A percentile compares a stretch with the other conserved stretches of the same genome.
Evolutionary conservation across 179 eudicot genomes (phyloP).

Genomic region (Vitellaria paradoxa): DNA sequence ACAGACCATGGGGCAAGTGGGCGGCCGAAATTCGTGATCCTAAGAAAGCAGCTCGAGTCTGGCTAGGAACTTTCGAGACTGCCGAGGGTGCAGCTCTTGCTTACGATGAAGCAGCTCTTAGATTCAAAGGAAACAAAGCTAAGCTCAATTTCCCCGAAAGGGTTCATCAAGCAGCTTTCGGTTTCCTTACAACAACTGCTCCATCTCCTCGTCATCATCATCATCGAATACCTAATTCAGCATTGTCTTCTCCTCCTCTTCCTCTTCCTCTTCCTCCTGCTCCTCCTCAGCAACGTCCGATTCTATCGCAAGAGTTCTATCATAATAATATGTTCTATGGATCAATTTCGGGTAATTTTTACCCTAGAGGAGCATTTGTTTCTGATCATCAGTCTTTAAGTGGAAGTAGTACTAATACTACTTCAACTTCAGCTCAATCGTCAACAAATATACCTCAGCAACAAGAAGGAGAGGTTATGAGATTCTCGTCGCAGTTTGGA

Average conservation of each 20-base stretch:
- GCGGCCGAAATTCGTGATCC: conserved; percentile 49
- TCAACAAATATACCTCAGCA: conserved; percentile 5
- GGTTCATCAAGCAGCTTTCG: conserved; percentile 21
- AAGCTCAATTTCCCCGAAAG: conserved; percentile 51
- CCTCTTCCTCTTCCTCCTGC: conserved; percentile 13
- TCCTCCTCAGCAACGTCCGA: neutral
- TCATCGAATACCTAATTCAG: conserved; percentile 5
- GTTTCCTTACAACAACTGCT: conserved; percentile 22
- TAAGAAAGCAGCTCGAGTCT: conserved; percentile 41
- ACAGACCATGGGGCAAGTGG: conserved; percentile 50
- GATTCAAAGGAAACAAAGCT: conserved; percentile 46
- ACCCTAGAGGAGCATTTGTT: conserved; percentile 8
- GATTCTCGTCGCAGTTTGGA: neutral
- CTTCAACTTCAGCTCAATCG: neutral
- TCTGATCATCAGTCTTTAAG: neutral
- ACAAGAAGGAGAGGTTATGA: neutral
- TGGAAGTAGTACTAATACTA: neutral
- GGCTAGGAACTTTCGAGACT: conserved; percentile 39
- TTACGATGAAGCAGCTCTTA: conserved; percentile 46
- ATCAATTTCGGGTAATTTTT: neutral
- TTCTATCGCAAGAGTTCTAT: neutral
- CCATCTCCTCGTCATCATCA: conserved; percentile 19
- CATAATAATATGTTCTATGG: neutral
- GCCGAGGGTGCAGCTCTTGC: conserved; percentile 26
- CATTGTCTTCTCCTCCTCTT: neutral